Conservation (phyloP, 2,329 filamentous ascomycete genomes). For the Venturiaceae sp. region DNA sequence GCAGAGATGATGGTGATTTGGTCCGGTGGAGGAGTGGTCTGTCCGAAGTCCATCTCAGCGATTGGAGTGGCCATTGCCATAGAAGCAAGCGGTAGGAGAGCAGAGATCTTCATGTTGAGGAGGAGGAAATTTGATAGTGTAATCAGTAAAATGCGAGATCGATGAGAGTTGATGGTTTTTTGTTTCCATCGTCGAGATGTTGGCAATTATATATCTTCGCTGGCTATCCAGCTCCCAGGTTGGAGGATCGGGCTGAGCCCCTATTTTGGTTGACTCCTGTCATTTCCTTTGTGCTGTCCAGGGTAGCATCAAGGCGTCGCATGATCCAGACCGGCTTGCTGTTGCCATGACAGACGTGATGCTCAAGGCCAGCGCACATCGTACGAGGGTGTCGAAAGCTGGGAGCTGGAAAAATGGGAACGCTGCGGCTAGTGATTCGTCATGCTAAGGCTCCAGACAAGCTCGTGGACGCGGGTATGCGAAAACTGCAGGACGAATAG, state of each 20-base stretch:
- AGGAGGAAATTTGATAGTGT: not conserved
- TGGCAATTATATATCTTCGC: not conserved
- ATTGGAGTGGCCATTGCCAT: not conserved
- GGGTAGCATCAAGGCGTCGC: not conserved
- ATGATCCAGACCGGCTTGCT: not conserved
- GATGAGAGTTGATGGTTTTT: not conserved
- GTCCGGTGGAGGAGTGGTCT: conserved; percentile 11
- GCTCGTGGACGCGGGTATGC: not conserved
- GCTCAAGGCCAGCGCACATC: not conserved
- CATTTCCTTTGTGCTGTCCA: not conserved
- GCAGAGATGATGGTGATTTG: not conserved
- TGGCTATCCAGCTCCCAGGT: not conserved
- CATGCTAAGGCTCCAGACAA: not conserved
- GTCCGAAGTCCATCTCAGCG: not conserved
- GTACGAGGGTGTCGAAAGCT: not conserved
- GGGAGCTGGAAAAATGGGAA: not conserved
- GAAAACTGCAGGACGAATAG: not conserved
- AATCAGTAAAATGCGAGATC: not conserved
- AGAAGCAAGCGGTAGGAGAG: not conserved
- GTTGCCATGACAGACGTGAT: not conserved
- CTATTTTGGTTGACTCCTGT: not conserved
- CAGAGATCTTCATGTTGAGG: not conserved
- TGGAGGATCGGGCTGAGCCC: not conserved
- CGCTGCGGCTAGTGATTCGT: not conserved
- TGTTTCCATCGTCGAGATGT: not conserved